Conservation (phyloP, 768 basidiomycete species). For the Strobilomyces echinocephalus region DNA sequence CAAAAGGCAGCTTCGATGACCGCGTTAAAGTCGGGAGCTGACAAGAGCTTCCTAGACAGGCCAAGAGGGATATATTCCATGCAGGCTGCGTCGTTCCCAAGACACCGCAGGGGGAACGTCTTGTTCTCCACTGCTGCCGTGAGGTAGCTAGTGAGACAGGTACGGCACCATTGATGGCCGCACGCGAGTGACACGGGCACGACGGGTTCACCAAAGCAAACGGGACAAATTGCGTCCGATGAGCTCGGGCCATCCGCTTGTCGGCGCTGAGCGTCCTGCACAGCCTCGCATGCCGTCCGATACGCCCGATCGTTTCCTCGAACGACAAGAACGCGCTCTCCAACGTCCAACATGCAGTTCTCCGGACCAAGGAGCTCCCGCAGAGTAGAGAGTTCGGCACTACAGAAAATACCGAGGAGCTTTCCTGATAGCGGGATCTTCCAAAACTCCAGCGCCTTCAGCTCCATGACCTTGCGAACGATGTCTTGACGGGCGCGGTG, state of each 20-base stretch:
- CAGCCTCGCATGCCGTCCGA: constrained; percentile 36
- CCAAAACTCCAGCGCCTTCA: constrained; percentile 40
- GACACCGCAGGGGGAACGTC: constrained; percentile 67
- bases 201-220: constrained; percentile 58
- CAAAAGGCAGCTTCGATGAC: constrained; percentile 57
- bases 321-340: constrained; percentile 42
- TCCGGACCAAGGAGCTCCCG: constrained; percentile 51
- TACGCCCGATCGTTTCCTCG: constrained; percentile 47
- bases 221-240: constrained; percentile 47
- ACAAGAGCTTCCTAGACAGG: constrained; percentile 47
- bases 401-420: constrained; percentile 43
- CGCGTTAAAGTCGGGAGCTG: constrained; percentile 48
- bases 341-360: constrained; percentile 47
- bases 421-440: constrained; percentile 44
- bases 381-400: constrained; percentile 41
- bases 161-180: constrained; percentile 64
- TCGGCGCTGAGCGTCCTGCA: constrained; percentile 35
- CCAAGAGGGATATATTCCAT: constrained; percentile 49
- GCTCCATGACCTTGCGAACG: constrained; percentile 40
- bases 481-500: constrained; percentile 41
- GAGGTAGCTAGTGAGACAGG: constrained; percentile 59
- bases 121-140: constrained; percentile 51
- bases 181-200: constrained; percentile 54
- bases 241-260: constrained; percentile 25
- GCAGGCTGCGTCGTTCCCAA: constrained; percentile 63